Percentiles rank a stretch among this genome's conserved stretches.
phyloP scores from a whole-genome alignment of 2,329 filamentous ascomycete species.

The Fusarium oxysporum region DNA sequence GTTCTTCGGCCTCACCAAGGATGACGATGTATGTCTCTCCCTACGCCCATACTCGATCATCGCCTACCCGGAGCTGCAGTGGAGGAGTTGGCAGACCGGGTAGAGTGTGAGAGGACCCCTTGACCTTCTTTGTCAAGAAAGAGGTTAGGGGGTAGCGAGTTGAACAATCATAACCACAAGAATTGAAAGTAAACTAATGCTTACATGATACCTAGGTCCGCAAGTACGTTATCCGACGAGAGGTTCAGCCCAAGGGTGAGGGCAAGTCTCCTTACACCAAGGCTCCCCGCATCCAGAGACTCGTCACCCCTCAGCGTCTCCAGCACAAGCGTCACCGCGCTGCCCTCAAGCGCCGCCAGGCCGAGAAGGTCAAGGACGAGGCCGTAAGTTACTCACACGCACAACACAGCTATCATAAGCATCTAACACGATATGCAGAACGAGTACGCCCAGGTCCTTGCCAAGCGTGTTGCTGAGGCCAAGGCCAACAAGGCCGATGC shows the following conservation, averaged over 20 bases:
- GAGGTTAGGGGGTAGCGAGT: conserved; percentile 40
- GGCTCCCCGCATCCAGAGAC: conserved; percentile 99
- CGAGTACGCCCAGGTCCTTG: conserved; percentile 95
- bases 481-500: conserved; percentile 93
- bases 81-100: conserved; percentile 58
- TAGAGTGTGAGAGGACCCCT: conserved; percentile 69
- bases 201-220: conserved; percentile 74
- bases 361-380: conserved; percentile 98
- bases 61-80: conserved; percentile 73
- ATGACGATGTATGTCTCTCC: conserved; percentile 95
- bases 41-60: conserved; percentile 70
- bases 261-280: conserved; percentile 99
- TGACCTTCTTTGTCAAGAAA: conserved; percentile 19
- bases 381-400: conserved; percentile 74
- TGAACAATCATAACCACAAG: conserved; percentile 24
- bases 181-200: conserved; percentile 54
- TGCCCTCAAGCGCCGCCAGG: conserved; percentile 97
- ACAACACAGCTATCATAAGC: no score
- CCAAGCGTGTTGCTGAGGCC: conserved; percentile 97
- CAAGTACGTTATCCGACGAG: conserved; percentile 99
- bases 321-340: conserved; percentile 99
- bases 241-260: conserved; percentile 96
- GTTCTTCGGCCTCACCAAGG: conserved; percentile 99
- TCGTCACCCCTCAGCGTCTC: conserved; percentile 98
- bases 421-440: conserved; percentile 67